phyloP scores from a whole-genome alignment of 2,329 filamentous ascomycete genomes.

The Sclerotinia glacialis region DNA sequence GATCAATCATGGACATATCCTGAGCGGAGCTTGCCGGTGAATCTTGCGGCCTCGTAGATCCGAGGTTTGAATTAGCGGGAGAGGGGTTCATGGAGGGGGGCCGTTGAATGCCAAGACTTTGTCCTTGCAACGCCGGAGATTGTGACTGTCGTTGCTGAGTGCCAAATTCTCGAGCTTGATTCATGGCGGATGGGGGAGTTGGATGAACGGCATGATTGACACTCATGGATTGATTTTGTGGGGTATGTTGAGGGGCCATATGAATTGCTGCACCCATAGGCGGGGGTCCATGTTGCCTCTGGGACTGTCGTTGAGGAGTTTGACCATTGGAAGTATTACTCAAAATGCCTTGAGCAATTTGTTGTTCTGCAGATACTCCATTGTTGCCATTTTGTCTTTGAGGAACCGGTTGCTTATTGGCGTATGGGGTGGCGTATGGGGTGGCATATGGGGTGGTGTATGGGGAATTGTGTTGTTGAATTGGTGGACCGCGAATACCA shows the following conservation, averaged over 20 bases:
- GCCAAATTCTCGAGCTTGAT: slow-evolving; percentile 27
- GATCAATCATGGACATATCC: slow-evolving; percentile 40
- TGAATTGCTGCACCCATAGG: slow-evolving; percentile 38
- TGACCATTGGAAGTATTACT: slow-evolving; percentile 31
- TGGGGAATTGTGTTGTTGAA: slow-evolving; percentile 35
- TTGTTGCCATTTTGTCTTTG: slow-evolving; percentile 32
- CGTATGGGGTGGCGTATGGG: slow-evolving; percentile 37
- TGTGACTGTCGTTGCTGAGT: slow-evolving; percentile 34
- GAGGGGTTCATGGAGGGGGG: slow-evolving; percentile 33
- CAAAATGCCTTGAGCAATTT: slow-evolving; percentile 39
- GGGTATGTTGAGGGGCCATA: slow-evolving; percentile 35
- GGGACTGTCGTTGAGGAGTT: slow-evolving; percentile 36
- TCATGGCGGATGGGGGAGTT: slow-evolving; percentile 26
- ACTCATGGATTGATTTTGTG: slow-evolving; percentile 35
- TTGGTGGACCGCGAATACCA: slow-evolving; percentile 31
- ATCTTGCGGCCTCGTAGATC: slow-evolving; percentile 29
- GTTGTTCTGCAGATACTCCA: slow-evolving; percentile 38
- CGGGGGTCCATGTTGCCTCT: slow-evolving; percentile 28
- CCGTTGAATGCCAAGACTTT: slow-evolving; percentile 29
- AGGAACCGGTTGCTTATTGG: slow-evolving; percentile 31
- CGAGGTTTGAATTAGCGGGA: slow-evolving; percentile 32
- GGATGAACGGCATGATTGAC: slow-evolving; percentile 38
- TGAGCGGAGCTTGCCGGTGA: slow-evolving; percentile 32
- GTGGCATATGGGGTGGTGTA: slow-evolving; percentile 38
- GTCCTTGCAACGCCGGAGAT: slow-evolving; percentile 34